Evolutionary conservation across 805 yeast genomes (phyloP), one percentile per base, ranked within the genome.

Genomic region (Wickerhamiella dianesei): DNA sequence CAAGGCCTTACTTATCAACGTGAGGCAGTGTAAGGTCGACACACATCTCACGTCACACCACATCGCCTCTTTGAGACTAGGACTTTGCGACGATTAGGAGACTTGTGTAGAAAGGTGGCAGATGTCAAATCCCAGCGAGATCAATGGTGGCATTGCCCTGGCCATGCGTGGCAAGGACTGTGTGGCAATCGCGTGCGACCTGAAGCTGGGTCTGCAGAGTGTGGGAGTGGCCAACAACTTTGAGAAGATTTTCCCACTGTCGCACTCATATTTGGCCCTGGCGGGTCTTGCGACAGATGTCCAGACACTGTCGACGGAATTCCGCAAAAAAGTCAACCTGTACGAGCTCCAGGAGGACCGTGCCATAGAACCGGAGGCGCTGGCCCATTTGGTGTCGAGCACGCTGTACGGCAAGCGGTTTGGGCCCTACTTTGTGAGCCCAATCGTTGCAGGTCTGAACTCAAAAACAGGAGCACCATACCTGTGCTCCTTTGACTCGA

Each of bases 151-250:
- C 67, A 75, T 95, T 53, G 95, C 95, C 45, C 94, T 94, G 32
- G 98, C 98, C 54, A 92, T 92, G 99, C 81, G 81, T 21, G 99
- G 99, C 59, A 88, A 94, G 62, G 96, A 87, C 57, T 92, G 99
- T 72, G 88, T 92, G 47, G 98, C 97, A 25, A 87, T 92, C 59
- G 99, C 96, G 3, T 81, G 92, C 58, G 99, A 92, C 67, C 71
- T 92, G 61, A 80, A 97, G 59, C 71, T 92, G 52, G 99, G 99
- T 19, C 78, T 79, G 63, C 98, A 92, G 65, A 84, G 95, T 4
- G 71, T 92, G 20, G 96, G 97, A 47, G 77, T 92, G 42, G 72
- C 96, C 43, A 87, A 87, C 64, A 81, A 87, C 59, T 94, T 92
- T 64, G 96, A 92, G 61, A 92, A 92, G 70, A 73, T 92, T 50